phyloP scores from a whole-genome alignment of 257 asterid genomes.

The Penstemon eatonii region DNA sequence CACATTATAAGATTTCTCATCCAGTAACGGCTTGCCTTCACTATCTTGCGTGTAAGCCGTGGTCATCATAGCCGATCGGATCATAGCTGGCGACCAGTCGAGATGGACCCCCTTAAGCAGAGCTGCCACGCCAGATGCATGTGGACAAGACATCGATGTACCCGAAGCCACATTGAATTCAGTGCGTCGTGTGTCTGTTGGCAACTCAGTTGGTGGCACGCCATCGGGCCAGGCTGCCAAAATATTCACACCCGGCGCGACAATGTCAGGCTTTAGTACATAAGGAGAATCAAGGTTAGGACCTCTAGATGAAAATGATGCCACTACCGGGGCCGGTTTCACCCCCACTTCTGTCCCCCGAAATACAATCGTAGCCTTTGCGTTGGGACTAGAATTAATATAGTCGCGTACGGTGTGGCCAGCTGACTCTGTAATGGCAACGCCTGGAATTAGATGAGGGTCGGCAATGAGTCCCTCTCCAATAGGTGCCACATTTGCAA shows the following conservation, averaged over 20 bases:
- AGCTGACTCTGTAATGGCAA: slow-evolving; percentile 54
- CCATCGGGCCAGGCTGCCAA: slow-evolving; percentile 86
- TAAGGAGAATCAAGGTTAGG: slow-evolving; percentile 51
- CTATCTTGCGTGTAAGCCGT: slow-evolving; percentile 57
- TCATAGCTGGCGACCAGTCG: slow-evolving; percentile 96
- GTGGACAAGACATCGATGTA: slow-evolving; percentile 97
- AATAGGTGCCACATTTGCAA: slow-evolving; percentile 70
- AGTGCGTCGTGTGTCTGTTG: slow-evolving; percentile 55
- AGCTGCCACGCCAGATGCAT: slow-evolving; percentile 80
- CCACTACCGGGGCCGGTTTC: slow-evolving; percentile 85
- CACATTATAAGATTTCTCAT: slow-evolving; percentile 49
- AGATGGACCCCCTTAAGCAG: slow-evolving; percentile 83
- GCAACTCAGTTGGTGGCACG: slow-evolving; percentile 58
- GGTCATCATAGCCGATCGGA: slow-evolving; percentile 84
- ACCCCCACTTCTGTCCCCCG: slow-evolving; percentile 64
- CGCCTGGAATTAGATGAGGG: slow-evolving; percentile 71
- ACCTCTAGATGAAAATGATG: slow-evolving; percentile 85
- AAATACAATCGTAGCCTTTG: slow-evolving; percentile 60
- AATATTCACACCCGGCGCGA: slow-evolving; percentile 92
- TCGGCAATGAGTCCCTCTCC: slow-evolving; percentile 92
- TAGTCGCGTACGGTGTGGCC: slow-evolving; percentile 40
- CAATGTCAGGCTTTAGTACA: slow-evolving; percentile 71
- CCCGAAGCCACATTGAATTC: slow-evolving; percentile 74
- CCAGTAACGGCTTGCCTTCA: slow-evolving; percentile 54
- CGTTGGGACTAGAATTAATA: slow-evolving; percentile 46